These are phyloP conservation scores for Colletotrichum incanum DNA, from an alignment of 2,329 filamentous ascomycete species.

Conservation along the genomic window DNA sequence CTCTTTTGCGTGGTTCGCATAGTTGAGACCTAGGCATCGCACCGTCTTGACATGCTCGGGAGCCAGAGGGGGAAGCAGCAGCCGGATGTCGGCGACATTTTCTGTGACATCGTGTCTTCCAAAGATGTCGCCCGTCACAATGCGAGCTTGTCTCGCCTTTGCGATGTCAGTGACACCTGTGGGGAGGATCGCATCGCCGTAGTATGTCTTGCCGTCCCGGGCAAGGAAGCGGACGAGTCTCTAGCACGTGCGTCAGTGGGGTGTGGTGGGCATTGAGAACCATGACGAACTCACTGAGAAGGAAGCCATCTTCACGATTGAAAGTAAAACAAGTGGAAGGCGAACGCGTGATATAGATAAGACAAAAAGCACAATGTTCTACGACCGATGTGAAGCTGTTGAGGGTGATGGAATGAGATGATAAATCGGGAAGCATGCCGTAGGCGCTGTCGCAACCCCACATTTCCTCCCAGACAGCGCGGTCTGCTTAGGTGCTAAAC, in stretches of 20 bases:
- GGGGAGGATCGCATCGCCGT: conserved; percentile 82
- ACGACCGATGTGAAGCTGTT: neutral
- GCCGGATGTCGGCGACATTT: conserved; percentile 68
- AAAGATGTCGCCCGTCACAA: conserved; percentile 78
- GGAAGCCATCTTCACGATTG: conserved; percentile 26
- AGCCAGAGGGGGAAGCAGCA: conserved; percentile 76
- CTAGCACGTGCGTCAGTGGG: conserved; percentile 55
- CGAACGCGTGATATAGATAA: neutral
- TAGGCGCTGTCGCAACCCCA: conserved; percentile 14
- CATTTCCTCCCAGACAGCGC: neutral
- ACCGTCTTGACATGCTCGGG: conserved; percentile 76
- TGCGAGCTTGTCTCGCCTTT: conserved; percentile 71
- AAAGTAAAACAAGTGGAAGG: neutral
- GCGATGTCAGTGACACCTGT: conserved; percentile 72
- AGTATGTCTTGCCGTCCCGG: conserved; percentile 78
- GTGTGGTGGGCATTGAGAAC: neutral
- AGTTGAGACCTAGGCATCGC: conserved; percentile 80
- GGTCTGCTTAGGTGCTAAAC: neutral
- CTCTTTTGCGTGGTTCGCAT: conserved; percentile 80
- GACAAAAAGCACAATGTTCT: neutral
- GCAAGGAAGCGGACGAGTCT: conserved; percentile 82
- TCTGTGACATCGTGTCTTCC: conserved; percentile 76
- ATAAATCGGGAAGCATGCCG: conserved; percentile 5
- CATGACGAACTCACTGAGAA: conserved; percentile 60
- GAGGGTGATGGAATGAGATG: conserved; percentile 21